A percentile compares a stretch with the other conserved stretches of the same genome.
Conservation (phyloP, 345 rosid genomes). For the Camelina laxa region DNA sequence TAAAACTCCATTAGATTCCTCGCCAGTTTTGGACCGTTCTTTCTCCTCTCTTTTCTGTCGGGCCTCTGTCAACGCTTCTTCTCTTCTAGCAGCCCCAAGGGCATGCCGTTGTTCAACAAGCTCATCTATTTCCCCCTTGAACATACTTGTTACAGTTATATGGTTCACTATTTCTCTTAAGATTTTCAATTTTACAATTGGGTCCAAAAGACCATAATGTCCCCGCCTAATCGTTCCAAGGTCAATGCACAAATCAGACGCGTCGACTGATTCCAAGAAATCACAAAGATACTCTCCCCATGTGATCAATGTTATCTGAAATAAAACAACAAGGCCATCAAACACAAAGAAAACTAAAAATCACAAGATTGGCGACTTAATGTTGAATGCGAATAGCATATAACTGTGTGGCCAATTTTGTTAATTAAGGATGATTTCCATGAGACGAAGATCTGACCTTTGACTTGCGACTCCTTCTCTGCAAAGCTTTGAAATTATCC, state of each 20-base stretch:
- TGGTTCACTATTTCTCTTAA: slow-evolving; percentile 69
- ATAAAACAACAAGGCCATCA: slow-evolving; percentile 32
- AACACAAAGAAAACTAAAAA: slow-evolving; percentile 7
- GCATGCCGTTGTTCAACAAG: slow-evolving; percentile 71
- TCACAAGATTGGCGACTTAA: slow-evolving; percentile 23
- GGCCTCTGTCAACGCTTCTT: slow-evolving; percentile 76
- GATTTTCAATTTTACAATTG: slow-evolving; percentile 60
- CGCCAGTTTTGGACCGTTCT: slow-evolving; percentile 56
- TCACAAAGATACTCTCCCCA: slow-evolving; percentile 92
- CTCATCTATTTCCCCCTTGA: slow-evolving; percentile 77
- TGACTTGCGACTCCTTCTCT: slow-evolving; percentile 62
- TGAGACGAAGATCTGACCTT: slow-evolving; percentile 54
- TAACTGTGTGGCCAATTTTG: slow-evolving; percentile 4
- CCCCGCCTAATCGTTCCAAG: slow-evolving; percentile 78
- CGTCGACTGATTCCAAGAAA: slow-evolving; percentile 69
- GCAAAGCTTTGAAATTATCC: slow-evolving; percentile 50
- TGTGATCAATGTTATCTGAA: slow-evolving; percentile 78
- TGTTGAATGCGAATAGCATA: slow-evolving; percentile 20
- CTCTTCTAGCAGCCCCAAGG: slow-evolving; percentile 85
- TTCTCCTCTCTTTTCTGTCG: slow-evolving; percentile 76
- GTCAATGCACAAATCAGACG: slow-evolving; percentile 53
- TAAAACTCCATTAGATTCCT: slow-evolving; percentile 46
- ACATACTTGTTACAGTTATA: slow-evolving; percentile 58
- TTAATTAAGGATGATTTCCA: slow-evolving; percentile 22
- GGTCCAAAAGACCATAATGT: slow-evolving; percentile 81